Evolutionary conservation across 202 grass and related monocot genomes (phyloP).

Genomic region (Saccharum hybrid): DNA sequence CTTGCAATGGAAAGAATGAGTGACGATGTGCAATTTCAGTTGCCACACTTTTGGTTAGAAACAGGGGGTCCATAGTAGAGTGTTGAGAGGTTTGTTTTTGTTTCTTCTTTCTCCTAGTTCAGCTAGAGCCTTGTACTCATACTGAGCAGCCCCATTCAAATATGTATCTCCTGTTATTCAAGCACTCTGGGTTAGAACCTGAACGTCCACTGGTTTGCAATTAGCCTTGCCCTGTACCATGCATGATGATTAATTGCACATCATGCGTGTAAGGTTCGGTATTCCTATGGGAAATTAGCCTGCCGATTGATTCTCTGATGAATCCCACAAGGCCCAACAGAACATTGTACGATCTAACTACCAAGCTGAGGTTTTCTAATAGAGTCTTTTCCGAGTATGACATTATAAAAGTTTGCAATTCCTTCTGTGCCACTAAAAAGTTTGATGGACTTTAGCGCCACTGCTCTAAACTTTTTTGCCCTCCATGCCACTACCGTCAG

Average conservation of each 20-base stretch:
- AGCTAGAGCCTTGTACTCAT: conserved; percentile 16
- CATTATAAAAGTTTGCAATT: no score
- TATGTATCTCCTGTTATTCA: conserved; percentile 38
- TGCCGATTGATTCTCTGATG: not conserved
- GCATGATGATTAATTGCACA: not conserved
- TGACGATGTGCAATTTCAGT: not conserved
- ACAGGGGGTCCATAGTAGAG: conserved; percentile 2
- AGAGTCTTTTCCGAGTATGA: no score
- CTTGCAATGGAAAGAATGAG: conserved; percentile 45
- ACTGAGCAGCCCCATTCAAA: conserved; percentile 32
- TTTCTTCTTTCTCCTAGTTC: conserved; percentile 5
- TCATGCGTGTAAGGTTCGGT: not conserved
- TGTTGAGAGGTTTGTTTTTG: conserved; percentile 29
- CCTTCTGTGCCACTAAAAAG: no score
- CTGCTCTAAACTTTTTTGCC: no score
- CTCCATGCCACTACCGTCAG: no score
- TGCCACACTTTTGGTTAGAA: conserved; percentile 26
- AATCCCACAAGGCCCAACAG: not conserved
- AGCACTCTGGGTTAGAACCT: conserved; percentile 40
- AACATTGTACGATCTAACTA: not conserved
- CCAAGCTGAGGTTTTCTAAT: not conserved
- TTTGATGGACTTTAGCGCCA: no score
- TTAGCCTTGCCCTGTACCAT: not conserved
- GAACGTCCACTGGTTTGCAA: conserved; percentile 37
- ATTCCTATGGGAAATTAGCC: not conserved